Evolutionary conservation across 2,329 filamentous ascomycete species (phyloP).

Genomic region (Cordyceps cateniannulata): DNA sequence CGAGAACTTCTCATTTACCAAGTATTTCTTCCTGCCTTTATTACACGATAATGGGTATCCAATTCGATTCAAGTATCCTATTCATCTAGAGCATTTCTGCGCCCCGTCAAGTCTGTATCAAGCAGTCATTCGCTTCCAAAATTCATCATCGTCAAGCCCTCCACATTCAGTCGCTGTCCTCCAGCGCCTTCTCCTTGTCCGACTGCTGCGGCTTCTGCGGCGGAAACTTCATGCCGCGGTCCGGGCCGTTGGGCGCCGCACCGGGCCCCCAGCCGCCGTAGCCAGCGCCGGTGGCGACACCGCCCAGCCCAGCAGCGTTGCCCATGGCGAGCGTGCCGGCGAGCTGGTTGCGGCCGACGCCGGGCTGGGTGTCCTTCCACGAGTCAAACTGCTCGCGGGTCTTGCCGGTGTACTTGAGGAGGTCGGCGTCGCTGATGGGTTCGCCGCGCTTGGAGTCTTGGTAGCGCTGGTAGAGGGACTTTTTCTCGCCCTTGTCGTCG

Average conservation of each 20-base stretch:
- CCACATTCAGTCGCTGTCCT: background rate
- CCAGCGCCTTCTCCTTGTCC: slow-evolving; percentile 8
- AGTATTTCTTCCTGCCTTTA: no score
- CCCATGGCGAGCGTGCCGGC: slow-evolving; percentile 29
- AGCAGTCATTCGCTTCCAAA: no score
- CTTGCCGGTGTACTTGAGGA: slow-evolving; percentile 36
- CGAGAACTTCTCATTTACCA: no score
- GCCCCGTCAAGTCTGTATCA: no score
- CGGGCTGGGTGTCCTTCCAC: slow-evolving; percentile 26
- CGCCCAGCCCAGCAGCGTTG: slow-evolving; percentile 23
- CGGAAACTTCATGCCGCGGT: slow-evolving; percentile 31
- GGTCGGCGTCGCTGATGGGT: slow-evolving; percentile 31
- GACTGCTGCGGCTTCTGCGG: slow-evolving; percentile 16
- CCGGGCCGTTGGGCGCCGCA: slow-evolving; percentile 20
- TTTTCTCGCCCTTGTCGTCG: slow-evolving; percentile 16
- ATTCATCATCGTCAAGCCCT: background rate
- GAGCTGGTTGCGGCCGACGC: slow-evolving; percentile 34
- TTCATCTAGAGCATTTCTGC: no score
- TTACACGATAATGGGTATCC: no score
- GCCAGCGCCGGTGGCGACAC: slow-evolving; percentile 23
- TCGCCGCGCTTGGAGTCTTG: slow-evolving; percentile 25
- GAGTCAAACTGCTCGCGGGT: slow-evolving; percentile 20
- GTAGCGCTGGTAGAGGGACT: slow-evolving; percentile 26
- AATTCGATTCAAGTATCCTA: no score
- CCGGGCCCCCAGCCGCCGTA: slow-evolving; percentile 29